phyloP scores from a whole-genome alignment of 495 filamentous ascomycete genomes.

The Corynascus novoguineensis region DNA sequence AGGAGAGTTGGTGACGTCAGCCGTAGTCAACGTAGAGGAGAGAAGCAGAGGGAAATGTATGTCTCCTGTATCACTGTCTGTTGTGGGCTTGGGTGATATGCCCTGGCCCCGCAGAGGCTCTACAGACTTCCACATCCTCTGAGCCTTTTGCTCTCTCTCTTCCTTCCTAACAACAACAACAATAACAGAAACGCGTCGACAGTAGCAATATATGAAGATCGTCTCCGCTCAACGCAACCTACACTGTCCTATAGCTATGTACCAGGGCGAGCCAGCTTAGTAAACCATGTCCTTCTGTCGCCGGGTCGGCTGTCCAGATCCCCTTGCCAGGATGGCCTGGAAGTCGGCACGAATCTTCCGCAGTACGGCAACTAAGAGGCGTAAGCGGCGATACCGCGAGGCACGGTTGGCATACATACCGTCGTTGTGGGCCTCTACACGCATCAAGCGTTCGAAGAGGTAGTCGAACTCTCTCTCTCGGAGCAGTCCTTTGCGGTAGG shows the following conservation, averaged over 20 bases:
- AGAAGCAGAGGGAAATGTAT: conserved; percentile 5
- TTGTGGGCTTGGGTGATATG: too few relatives aligned
- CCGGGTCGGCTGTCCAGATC: not conserved
- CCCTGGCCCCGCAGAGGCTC: too few relatives aligned
- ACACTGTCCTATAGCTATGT: conserved; percentile 14
- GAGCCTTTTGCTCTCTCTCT: too few relatives aligned
- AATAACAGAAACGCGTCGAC: too few relatives aligned
- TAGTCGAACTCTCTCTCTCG: conserved; percentile 13
- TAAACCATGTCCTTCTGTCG: not conserved
- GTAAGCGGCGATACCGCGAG: conserved; percentile 1
- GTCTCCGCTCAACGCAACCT: too few relatives aligned
- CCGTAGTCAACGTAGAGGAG: not conserved
- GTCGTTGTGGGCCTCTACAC: conserved; percentile 8
- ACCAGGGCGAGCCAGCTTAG: conserved; percentile 3
- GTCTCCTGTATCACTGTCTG: conserved; percentile 13
- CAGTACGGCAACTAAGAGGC: conserved; percentile 5
- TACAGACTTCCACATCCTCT: too few relatives aligned
- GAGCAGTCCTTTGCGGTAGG: conserved; percentile 17
- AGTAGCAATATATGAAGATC: too few relatives aligned
- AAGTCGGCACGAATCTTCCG: conserved; percentile 11
- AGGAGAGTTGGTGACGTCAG: too few relatives aligned
- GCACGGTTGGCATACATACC: conserved; percentile 6
- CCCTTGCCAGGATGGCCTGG: conserved; percentile 15
- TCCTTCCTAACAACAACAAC: too few relatives aligned
- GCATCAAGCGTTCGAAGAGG: conserved; percentile 14